These are phyloP conservation scores for Heliosperma pusillum DNA, from an alignment of 148 eudicot genomes.

Conservation along the genomic window DNA sequence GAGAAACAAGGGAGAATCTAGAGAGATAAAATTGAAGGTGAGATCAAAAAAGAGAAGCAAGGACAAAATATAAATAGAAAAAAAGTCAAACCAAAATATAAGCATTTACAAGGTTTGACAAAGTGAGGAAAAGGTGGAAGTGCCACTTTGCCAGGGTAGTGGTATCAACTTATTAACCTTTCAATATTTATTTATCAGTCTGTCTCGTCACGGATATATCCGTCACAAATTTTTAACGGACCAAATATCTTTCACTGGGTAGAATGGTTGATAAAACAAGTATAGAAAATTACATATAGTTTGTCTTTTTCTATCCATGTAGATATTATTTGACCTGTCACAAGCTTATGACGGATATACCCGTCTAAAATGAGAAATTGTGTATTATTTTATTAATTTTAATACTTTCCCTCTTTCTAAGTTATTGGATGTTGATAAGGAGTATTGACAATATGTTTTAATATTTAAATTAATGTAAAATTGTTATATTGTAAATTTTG, in stretches of 20 bases:
- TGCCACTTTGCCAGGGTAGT: not conserved
- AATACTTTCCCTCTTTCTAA: not conserved
- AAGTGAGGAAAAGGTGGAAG: slow-evolving; percentile 15
- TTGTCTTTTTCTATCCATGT: too few relatives aligned
- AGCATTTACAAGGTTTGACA: slow-evolving; percentile 6
- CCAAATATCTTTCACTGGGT: too few relatives aligned
- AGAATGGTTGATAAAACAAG: too few relatives aligned
- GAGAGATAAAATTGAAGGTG: slow-evolving; percentile 21
- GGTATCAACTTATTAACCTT: not conserved
- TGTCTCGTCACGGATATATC: too few relatives aligned
- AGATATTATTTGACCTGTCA: too few relatives aligned
- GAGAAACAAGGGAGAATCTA: not conserved
- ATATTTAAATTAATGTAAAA: too few relatives aligned
- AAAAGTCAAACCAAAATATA: not conserved
- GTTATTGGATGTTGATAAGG: not conserved
- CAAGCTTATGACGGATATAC: too few relatives aligned
- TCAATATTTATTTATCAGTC: not conserved
- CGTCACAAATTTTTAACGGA: too few relatives aligned
- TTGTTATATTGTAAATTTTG: too few relatives aligned
- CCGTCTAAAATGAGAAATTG: too few relatives aligned
- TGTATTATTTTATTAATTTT: not conserved
- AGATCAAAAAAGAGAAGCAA: slow-evolving; percentile 1
- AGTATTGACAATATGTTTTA: not conserved
- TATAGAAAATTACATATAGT: too few relatives aligned
- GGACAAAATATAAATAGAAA: not conserved